Evolutionary conservation across 768 basidiomycete genomes (phyloP), one percentile per base, ranked within the genome.

Genomic region (Pleurotus giganteus): DNA sequence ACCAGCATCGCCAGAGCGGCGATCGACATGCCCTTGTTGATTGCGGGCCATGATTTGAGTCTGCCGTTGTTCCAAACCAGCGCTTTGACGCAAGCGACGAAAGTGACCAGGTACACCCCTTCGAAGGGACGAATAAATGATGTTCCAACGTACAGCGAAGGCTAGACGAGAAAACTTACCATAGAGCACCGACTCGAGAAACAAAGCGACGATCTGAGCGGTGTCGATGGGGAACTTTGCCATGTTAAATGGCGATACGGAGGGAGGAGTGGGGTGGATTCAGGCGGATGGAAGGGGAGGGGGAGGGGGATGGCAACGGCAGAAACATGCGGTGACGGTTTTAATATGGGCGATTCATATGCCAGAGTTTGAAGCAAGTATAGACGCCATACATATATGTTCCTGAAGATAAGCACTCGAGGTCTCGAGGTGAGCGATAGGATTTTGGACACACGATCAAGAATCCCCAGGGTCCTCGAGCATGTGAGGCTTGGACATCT

Each of bases 151-250:
- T 23, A 41, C 27, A 26, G 24, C 26, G 23, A 17, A 19, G 39
- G 19, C 7, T 7, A 41, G 34, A 3, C 34, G 3, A 36, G 34
- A 13, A 19, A 61, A 66, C 60, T 58, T 69, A 67, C 71, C 72
- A 60, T 70, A 75, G 39, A 72, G 69, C 26, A 76, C 67, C 47
- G 66, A 66, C 53, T 73, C 74, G 66, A 74, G 70, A 64, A 76
- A 75, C 21, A 74, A 56, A 17, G 64, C 74, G 13, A 75, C 72
- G 26, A 74, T 60, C 60, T 74, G 71, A 28, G 74, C 74, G 13
- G 69, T 63, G 54, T 70, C 71, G 23, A 69, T 69, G 1, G 69
- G 69, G 54, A 63, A 73, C 61, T 52, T 17, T 11, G 50, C 50
- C 50, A 47, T 47, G n/a, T 28, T 29, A 47, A 28, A 47, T 32